A percentile compares a stretch with the other conserved stretches of the same genome.
Evolutionary conservation across 2,329 filamentous ascomycete genomes (phyloP).

Genomic region (Colletotrichum godetiae): DNA sequence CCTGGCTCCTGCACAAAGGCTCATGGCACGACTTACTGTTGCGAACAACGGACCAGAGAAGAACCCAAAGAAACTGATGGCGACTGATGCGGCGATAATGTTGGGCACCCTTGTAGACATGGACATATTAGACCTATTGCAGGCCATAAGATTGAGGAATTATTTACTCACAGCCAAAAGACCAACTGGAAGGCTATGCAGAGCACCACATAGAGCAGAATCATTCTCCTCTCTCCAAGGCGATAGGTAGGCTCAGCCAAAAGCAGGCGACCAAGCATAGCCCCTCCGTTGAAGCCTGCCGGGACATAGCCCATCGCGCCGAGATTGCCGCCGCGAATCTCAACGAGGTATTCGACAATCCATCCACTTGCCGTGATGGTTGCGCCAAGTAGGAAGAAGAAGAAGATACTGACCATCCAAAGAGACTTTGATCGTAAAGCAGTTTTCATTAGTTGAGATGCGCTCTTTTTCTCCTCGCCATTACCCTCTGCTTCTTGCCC

Average conservation of each 20-base stretch:
- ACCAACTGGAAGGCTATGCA: conserved; percentile 66
- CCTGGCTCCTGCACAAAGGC: background rate
- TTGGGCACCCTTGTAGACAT: conserved; percentile 49
- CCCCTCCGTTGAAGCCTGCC: conserved; percentile 69
- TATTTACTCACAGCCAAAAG: conserved; percentile 64
- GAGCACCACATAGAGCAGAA: conserved; percentile 63
- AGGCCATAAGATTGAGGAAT: background rate
- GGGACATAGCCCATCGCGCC: conserved; percentile 71
- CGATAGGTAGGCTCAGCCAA: conserved; percentile 70
- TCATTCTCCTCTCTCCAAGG: conserved; percentile 68
- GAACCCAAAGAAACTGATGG: conserved; percentile 66
- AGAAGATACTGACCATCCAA: conserved; percentile 71
- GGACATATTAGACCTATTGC: background rate
- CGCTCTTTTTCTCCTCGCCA: conserved; percentile 40
- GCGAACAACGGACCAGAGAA: conserved; percentile 70
- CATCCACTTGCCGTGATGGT: conserved; percentile 68
- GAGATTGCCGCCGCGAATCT: conserved; percentile 67
- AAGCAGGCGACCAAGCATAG: conserved; percentile 65
- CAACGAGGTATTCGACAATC: conserved; percentile 74
- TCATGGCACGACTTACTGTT: conserved; percentile 50
- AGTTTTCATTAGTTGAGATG: conserved; percentile 55
- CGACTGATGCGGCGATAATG: conserved; percentile 62
- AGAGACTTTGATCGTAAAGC: conserved; percentile 58
- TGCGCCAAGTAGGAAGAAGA: conserved; percentile 71
- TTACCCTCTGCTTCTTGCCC: background rate